These are phyloP conservation scores for Backusella liffmaniae DNA, from an alignment of 192 early-diverging fungal species.

Conservation along the genomic window DNA sequence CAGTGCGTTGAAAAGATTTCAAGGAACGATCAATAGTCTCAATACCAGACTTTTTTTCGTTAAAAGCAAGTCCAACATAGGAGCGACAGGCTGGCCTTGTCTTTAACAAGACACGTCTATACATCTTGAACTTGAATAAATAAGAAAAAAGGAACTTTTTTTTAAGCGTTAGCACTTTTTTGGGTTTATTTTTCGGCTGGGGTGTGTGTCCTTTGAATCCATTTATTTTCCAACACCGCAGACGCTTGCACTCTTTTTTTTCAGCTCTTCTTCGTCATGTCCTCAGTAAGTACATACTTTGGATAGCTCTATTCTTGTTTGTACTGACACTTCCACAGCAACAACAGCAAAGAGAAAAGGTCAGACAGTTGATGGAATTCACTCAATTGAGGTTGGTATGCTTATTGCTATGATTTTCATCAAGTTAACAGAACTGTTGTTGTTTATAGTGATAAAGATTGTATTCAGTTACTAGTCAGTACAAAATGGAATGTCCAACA, in stretches of 20 bases:
- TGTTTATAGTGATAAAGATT: constrained; percentile 52
- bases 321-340: not conserved
- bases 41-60: not conserved
- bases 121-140: not conserved
- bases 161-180: not conserved
- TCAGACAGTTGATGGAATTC: not conserved
- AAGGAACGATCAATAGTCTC: constrained; percentile 24
- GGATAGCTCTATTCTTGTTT: not conserved
- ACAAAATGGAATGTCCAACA: constrained; percentile 66
- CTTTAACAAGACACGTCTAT: constrained; percentile 7
- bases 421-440: not conserved
- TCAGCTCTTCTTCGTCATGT: not conserved
- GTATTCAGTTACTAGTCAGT: constrained; percentile 51
- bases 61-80: constrained; percentile 25
- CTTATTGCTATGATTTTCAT: not conserved
- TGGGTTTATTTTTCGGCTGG: not conserved
- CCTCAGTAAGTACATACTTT: not conserved
- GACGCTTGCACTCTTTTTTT: not conserved
- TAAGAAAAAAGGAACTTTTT: not conserved
- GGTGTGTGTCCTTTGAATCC: not conserved
- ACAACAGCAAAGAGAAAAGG: constrained; percentile 6
- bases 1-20: constrained; percentile 22
- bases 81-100: not conserved
- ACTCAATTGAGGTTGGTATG: constrained; percentile 10
- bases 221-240: constrained; percentile 4